Conservation (phyloP, 306 rosid species). For the Vigna reflexopilosa region DNA sequence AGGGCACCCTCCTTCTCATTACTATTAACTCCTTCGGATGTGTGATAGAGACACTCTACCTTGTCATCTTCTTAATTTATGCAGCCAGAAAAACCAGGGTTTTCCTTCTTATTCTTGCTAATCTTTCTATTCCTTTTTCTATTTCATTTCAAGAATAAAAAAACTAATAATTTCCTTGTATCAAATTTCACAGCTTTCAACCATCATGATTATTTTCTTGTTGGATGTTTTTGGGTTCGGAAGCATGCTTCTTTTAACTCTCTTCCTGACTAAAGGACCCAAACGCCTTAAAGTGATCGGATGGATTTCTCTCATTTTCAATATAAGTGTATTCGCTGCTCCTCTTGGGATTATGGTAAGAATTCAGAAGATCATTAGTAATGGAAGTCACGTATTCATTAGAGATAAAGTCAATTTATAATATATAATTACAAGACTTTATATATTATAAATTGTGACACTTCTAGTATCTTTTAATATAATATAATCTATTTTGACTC, state of each 20-base stretch:
- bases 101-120: neutral
- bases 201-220: slow-evolving; percentile 59
- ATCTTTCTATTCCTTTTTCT: no score
- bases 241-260: slow-evolving; percentile 67
- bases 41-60: slow-evolving; percentile 66
- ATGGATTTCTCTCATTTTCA: slow-evolving; percentile 76
- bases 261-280: slow-evolving; percentile 55
- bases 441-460: no score
- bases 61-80: slow-evolving; percentile 63
- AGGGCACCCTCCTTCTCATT: slow-evolving; percentile 64
- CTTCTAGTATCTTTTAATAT: no score
- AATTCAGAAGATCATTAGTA: no score
- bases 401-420: no score
- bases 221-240: slow-evolving; percentile 76
- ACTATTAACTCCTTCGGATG: slow-evolving; percentile 83
- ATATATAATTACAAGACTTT: no score
- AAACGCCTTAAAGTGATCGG: slow-evolving; percentile 68
- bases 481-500: no score
- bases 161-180: neutral
- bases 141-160: neutral
- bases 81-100: slow-evolving; percentile 77
- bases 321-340: slow-evolving; percentile 76
- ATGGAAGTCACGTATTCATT: no score
- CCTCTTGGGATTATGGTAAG: slow-evolving; percentile 80
- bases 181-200: slow-evolving; percentile 53